Conservation (phyloP, 805 yeast species). For the Lachancea mirantina region DNA sequence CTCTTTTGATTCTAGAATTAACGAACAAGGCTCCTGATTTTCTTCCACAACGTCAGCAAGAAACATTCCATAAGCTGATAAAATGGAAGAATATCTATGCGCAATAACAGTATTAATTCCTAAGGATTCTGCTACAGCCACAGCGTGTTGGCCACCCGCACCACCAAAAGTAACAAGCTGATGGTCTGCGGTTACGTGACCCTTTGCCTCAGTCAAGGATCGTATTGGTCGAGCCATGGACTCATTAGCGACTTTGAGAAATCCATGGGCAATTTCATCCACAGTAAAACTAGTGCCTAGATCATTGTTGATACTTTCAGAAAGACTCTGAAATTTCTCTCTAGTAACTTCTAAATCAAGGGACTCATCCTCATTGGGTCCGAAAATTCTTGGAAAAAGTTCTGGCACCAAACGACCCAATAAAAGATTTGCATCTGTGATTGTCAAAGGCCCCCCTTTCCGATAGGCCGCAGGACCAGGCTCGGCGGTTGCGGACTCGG, state of each 20-base stretch:
- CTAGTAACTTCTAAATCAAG: conserved; percentile 51
- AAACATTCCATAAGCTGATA: conserved; percentile 85
- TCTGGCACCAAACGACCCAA: conserved; percentile 68
- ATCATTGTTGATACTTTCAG: conserved; percentile 48
- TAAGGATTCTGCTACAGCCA: conserved; percentile 62
- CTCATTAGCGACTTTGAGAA: conserved; percentile 76
- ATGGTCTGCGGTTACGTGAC: conserved; percentile 59
- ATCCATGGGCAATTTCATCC: conserved; percentile 73
- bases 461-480: conserved; percentile 89
- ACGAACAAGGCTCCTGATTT: conserved; percentile 63
- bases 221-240: conserved; percentile 89
- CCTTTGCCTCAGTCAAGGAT: conserved; percentile 77
- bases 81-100: conserved; percentile 74
- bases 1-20: conserved; percentile 30
- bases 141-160: conserved; percentile 90
- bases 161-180: conserved; percentile 83
- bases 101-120: conserved; percentile 64
- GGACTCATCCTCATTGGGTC: conserved; percentile 68
- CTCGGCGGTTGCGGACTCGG: conserved; percentile 80
- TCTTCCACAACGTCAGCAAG: conserved; percentile 81
- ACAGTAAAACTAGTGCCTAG: conserved; percentile 37
- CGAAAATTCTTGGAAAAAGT: conserved; percentile 74
- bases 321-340: conserved; percentile 44
- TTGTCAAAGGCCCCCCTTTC: conserved; percentile 76
- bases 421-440: conserved; percentile 76